phyloP scores from a whole-genome alignment of 176 grass and related monocot species.

The Alopecurus myosuroides region DNA sequence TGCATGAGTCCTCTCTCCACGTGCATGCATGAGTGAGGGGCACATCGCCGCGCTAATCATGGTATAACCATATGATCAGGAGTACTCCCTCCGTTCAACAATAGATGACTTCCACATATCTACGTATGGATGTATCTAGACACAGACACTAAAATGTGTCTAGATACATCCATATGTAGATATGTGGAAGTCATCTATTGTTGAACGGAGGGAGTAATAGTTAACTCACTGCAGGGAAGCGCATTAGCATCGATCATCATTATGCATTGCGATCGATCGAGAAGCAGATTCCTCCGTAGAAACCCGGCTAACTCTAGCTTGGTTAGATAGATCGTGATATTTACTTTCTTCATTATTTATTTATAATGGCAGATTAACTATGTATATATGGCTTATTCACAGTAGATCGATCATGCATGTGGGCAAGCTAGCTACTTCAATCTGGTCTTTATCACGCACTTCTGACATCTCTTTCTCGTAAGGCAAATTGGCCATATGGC shows the following conservation, averaged over 20 bases:
- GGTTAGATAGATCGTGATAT: background rate
- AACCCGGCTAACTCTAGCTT: background rate
- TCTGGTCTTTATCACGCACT: background rate
- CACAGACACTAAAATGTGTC: too few species aligned
- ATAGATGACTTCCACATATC: too few species aligned
- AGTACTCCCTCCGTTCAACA: too few species aligned
- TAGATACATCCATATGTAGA: too few species aligned
- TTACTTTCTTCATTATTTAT: too few species aligned
- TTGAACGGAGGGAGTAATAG: too few species aligned
- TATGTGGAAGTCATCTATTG: too few species aligned
- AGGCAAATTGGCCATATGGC: constrained; percentile 15
- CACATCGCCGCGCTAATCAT: background rate
- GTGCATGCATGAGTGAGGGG: background rate
- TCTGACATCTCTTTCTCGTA: background rate
- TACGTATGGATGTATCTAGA: too few species aligned
- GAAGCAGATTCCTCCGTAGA: background rate
- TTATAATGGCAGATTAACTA: background rate
- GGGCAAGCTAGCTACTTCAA: too few species aligned
- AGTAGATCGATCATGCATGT: background rate
- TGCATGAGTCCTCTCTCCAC: background rate
- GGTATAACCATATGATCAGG: background rate
- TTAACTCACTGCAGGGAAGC: background rate
- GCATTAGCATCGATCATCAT: background rate
- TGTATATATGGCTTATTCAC: background rate
- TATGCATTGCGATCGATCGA: background rate